A percentile compares a stretch with the other conserved stretches of the same genome.
These are phyloP conservation scores for Fusarium nelsonii DNA, from an alignment of 2,329 filamentous ascomycete genomes.

Conservation along the genomic window DNA sequence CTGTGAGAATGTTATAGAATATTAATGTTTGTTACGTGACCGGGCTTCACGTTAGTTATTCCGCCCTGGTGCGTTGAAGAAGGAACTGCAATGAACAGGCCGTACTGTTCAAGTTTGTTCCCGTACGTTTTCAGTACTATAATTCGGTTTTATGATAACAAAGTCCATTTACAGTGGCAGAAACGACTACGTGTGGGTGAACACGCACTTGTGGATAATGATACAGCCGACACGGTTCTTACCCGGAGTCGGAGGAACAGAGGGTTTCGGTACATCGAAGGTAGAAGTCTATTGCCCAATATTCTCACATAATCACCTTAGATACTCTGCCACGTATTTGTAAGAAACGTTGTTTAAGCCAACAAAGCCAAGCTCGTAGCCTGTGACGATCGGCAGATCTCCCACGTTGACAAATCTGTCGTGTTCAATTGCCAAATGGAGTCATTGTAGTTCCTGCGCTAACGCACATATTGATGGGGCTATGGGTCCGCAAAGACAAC, in stretches of 20 bases:
- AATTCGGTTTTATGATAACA: neutral
- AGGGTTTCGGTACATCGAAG: neutral
- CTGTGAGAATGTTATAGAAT: neutral
- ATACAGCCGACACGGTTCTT: neutral
- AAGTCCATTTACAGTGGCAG: neutral
- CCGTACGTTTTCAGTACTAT: too few relatives aligned
- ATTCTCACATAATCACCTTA: neutral
- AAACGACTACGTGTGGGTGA: too few relatives aligned
- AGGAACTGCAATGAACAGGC: neutral
- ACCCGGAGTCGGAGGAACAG: neutral
- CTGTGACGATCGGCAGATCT: constrained; percentile 19
- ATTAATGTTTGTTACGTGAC: neutral
- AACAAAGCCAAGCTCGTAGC: neutral
- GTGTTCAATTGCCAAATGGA: constrained; percentile 33
- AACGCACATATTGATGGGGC: constrained; percentile 25
- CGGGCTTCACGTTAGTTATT: neutral
- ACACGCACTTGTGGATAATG: too few relatives aligned
- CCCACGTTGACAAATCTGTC: constrained; percentile 31
- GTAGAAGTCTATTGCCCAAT: neutral
- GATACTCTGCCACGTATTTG: neutral
- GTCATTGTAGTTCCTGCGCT: constrained; percentile 1
- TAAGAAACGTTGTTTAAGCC: neutral
- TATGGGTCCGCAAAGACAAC: neutral
- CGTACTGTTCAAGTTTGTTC: neutral
- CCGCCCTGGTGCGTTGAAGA: neutral